Percentiles rank a stretch among this genome's conserved stretches.
These are phyloP conservation scores for Coelastrella sp. DNA, from an alignment of 139 green algal species.

Conservation along the genomic window DNA sequence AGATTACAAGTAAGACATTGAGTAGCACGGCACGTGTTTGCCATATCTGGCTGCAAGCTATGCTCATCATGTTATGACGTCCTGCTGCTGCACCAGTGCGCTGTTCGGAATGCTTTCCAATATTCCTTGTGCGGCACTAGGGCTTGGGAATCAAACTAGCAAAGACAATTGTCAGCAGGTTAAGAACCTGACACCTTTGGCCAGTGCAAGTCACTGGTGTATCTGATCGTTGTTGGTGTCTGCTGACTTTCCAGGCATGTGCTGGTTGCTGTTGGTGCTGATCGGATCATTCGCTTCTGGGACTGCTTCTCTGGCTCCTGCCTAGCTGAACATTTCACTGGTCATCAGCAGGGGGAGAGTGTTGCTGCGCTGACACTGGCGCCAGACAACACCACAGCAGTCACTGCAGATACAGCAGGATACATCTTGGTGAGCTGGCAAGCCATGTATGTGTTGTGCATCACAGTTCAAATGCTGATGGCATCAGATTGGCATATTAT, in stretches of 20 bases:
- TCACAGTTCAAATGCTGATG: not conserved
- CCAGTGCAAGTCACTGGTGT: not conserved
- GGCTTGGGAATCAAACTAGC: no score
- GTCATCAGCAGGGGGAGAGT: constrained; percentile 12
- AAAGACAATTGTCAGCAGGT: no score
- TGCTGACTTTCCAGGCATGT: constrained; percentile 19
- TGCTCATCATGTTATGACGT: not conserved
- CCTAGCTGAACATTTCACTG: constrained; percentile 15
- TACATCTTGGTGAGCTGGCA: constrained; percentile 33
- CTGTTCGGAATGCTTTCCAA: no score
- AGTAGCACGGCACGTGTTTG: no score
- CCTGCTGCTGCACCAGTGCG: not conserved
- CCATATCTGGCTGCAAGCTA: no score
- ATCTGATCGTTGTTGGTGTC: not conserved
- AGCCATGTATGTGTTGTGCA: no score
- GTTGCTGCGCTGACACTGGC: constrained; percentile 14
- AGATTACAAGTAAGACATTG: not conserved
- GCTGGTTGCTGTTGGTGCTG: constrained; percentile 36
- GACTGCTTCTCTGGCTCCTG: constrained; percentile 2
- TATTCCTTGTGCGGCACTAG: no score
- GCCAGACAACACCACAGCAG: constrained; percentile 24
- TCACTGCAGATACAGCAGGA: constrained; percentile 36
- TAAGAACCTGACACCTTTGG: no score
- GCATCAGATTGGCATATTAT: not conserved
- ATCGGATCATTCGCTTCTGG: constrained; percentile 38